These are phyloP conservation scores for Cordyceps cicadae DNA, from an alignment of 2,329 filamentous ascomycete species.

Conservation along the genomic window DNA sequence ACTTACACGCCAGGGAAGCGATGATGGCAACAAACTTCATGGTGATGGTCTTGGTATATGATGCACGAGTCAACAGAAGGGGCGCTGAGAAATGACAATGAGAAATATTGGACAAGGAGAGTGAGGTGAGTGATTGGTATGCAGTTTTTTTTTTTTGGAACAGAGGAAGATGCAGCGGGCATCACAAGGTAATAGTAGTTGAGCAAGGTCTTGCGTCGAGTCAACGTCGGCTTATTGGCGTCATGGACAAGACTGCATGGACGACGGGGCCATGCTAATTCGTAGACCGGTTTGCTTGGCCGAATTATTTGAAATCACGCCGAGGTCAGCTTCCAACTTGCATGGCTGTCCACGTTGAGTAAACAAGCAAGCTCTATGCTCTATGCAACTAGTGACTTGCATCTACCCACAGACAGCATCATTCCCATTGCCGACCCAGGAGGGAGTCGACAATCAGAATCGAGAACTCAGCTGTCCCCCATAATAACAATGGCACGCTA, in stretches of 20 bases:
- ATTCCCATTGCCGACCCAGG: not conserved
- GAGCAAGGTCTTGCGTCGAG: not conserved
- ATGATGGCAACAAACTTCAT: slow-evolving; percentile 9
- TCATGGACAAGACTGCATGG: not conserved
- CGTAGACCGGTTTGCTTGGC: not conserved
- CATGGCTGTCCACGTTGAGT: not conserved
- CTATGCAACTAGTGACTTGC: not conserved
- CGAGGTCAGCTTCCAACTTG: not conserved
- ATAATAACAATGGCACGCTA: not conserved
- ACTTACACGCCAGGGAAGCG: slow-evolving; percentile 9
- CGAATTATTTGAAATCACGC: not conserved
- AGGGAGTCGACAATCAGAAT: not conserved
- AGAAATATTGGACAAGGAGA: not conserved
- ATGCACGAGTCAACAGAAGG: not conserved
- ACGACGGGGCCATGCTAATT: too few species aligned
- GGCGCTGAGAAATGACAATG: not conserved
- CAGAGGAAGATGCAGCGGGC: not conserved
- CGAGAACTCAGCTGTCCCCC: not conserved
- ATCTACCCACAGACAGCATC: not conserved
- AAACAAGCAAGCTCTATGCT: not conserved
- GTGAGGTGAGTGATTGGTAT: not conserved
- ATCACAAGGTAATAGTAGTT: not conserved
- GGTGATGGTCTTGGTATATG: not conserved
- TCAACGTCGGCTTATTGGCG: not conserved
- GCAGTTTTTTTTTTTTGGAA: not conserved